Percentiles rank a stretch among this genome's conserved stretches.
These are phyloP conservation scores for Oryza coarctata DNA, from an alignment of 176 grass and related monocot species.

Conservation along the genomic window DNA sequence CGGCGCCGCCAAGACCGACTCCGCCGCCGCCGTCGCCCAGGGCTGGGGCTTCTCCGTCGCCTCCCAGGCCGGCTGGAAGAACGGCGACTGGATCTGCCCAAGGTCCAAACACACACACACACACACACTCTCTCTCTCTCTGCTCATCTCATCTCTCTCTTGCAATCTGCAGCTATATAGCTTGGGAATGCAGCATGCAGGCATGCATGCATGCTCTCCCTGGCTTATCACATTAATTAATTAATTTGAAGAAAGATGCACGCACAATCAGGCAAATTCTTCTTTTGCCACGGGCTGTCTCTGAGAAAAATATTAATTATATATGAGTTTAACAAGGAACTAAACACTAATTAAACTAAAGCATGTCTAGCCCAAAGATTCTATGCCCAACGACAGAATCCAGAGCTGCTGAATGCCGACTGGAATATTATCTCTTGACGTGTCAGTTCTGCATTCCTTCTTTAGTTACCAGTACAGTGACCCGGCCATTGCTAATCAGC, in stretches of 20 bases:
- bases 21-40: conserved; percentile 58
- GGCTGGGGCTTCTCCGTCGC: conserved; percentile 63
- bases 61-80: conserved; percentile 62
- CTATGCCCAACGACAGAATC: background rate
- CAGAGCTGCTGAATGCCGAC: background rate
- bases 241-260: background rate
- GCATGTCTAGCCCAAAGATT: conserved; percentile 9
- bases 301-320: background rate
- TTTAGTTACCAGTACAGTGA: background rate
- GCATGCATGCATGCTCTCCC: conserved; percentile 18
- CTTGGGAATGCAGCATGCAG: conserved; percentile 30
- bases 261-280: background rate
- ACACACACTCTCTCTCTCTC: no score
- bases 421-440: conserved; percentile 25
- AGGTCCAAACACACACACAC: no score
- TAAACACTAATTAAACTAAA: background rate
- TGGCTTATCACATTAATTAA: background rate
- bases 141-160: background rate
- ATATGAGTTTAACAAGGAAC: background rate
- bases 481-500: background rate
- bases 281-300: background rate
- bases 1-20: conserved; percentile 61
- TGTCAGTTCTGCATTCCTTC: conserved; percentile 30
- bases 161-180: no score
- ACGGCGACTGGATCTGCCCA: conserved; percentile 89